Conservation (phyloP, 2,329 filamentous ascomycete genomes). For the Hypoxylon sp. region DNA sequence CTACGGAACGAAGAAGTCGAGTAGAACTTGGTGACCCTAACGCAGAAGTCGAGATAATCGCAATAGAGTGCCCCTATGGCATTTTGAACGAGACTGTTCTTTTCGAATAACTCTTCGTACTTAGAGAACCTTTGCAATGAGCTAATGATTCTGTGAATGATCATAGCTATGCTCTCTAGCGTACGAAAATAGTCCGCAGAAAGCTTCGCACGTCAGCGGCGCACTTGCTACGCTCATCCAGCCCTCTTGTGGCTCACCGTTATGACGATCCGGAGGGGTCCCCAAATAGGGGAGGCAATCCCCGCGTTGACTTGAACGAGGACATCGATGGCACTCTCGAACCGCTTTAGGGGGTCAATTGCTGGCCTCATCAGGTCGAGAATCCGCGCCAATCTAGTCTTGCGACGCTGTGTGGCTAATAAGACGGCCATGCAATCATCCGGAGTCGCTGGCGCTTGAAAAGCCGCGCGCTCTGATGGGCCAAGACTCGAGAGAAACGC, state of each 20-base stretch:
- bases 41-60: conserved; percentile 42
- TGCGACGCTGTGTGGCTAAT: conserved; percentile 37
- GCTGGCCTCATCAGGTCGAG: conserved; percentile 36
- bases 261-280: conserved; percentile 38
- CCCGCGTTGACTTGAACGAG: conserved; percentile 42
- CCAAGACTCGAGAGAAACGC: conserved; percentile 32
- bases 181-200: conserved; percentile 41
- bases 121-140: conserved; percentile 42
- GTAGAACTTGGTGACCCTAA: conserved; percentile 38
- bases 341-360: conserved; percentile 34
- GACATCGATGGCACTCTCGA: conserved; percentile 41
- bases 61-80: conserved; percentile 40
- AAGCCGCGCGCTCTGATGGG: conserved; percentile 28
- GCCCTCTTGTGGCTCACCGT: conserved; percentile 29
- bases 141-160: conserved; percentile 42
- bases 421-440: conserved; percentile 39
- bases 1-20: conserved; percentile 30
- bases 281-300: conserved; percentile 42
- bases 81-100: conserved; percentile 33
- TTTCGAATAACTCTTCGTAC: conserved; percentile 40
- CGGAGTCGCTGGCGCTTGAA: conserved; percentile 34
- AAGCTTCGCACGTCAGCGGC: conserved; percentile 26
- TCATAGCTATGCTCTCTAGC: conserved; percentile 42
- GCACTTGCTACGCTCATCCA: neutral
- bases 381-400: conserved; percentile 34